These are phyloP conservation scores for Boletus sensibilis DNA, from an alignment of 768 basidiomycete species.

Conservation along the genomic window DNA sequence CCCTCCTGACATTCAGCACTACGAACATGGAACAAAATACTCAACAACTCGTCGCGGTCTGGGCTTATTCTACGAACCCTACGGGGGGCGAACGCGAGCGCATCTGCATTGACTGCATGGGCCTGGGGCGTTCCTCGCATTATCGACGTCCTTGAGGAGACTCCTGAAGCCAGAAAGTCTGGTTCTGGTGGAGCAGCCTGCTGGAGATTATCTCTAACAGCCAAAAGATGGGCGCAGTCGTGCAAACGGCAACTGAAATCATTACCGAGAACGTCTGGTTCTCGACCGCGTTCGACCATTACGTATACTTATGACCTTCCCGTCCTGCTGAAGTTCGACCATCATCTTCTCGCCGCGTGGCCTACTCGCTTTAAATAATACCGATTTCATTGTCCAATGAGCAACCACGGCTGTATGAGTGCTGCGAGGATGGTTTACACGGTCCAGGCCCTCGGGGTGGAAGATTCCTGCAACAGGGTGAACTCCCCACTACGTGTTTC, in stretches of 20 bases:
- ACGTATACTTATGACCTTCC: not conserved
- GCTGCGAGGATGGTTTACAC: not conserved
- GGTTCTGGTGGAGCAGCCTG: not conserved
- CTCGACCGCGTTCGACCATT: not conserved
- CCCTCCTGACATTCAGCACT: no score
- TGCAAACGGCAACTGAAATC: not conserved
- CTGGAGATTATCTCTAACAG: not conserved
- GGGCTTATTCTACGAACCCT: no score
- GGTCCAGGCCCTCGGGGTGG: not conserved
- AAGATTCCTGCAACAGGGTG: not conserved
- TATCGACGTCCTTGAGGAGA: no score
- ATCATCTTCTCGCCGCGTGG: not conserved
- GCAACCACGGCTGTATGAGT: no score
- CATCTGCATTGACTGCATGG: no score
- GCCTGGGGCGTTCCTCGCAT: no score
- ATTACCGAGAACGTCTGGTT: not conserved
- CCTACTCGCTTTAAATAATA: not conserved
- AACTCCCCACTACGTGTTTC: not conserved
- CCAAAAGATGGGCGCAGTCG: not conserved
- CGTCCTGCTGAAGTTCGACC: not conserved
- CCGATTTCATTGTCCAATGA: not conserved
- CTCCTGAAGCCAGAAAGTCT: not conserved
- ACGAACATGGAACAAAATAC: no score
- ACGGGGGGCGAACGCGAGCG: no score
- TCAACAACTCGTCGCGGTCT: no score